Percentiles rank a stretch among this genome's conserved stretches.
Conservation (phyloP, 306 rosid genomes). For the Cercis canadensis region DNA sequence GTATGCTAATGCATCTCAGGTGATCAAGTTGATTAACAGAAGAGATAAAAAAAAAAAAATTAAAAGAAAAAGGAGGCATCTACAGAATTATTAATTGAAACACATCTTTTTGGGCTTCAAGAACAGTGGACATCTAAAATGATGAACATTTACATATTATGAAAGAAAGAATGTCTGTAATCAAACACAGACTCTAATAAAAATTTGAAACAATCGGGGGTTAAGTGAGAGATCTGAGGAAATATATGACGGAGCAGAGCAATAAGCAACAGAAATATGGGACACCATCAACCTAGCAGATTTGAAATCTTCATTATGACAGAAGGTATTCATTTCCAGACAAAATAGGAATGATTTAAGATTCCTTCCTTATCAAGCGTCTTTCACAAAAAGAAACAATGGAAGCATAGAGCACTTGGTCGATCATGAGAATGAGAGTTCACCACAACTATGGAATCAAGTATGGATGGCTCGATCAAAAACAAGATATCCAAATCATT, state of each 20-base stretch:
- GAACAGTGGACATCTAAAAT: not conserved
- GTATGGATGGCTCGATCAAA: not conserved
- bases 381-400: too few relatives aligned
- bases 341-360: too few relatives aligned
- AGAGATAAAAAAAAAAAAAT: too few relatives aligned
- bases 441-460: not conserved
- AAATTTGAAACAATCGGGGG: too few relatives aligned
- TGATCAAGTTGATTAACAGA: not conserved
- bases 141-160: not conserved
- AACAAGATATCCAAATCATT: slow-evolving; percentile 33
- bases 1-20: not conserved
- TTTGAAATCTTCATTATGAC: not conserved
- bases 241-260: too few relatives aligned
- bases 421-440: too few relatives aligned
- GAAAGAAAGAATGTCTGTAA: not conserved
- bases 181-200: not conserved
- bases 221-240: too few relatives aligned
- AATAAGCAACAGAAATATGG: not conserved
- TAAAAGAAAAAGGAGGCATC: not conserved
- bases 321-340: not conserved
- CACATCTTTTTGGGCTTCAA: not conserved
- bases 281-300: too few relatives aligned
- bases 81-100: not conserved
- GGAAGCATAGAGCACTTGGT: too few relatives aligned
- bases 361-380: too few relatives aligned